Conservation (phyloP, 2,329 filamentous ascomycete genomes). For the Neonectria ditissima region DNA sequence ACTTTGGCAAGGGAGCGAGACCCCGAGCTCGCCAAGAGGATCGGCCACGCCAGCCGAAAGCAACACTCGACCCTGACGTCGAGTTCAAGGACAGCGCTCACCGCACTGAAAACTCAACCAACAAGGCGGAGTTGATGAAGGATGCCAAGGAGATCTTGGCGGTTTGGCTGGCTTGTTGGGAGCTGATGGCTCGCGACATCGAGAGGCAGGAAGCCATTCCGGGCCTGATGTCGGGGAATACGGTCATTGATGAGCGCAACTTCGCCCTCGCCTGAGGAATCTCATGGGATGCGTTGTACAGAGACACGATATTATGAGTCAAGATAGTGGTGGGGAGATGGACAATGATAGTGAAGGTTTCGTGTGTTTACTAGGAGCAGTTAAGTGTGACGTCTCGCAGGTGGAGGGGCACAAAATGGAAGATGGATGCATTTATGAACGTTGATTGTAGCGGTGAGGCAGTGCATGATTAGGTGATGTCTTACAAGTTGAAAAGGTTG, state of each 20-base stretch:
- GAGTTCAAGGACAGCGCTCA: constrained; percentile 35
- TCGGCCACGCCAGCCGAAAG: constrained; percentile 39
- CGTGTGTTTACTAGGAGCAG: constrained; percentile 36
- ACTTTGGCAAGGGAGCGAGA: constrained; percentile 55
- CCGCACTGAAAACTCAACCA: constrained; percentile 20
- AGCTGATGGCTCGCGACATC: constrained; percentile 53
- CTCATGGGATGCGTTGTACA: constrained; percentile 24
- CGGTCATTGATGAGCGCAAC: constrained; percentile 54
- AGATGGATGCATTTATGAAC: constrained; percentile 15
- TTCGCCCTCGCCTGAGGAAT: constrained; percentile 37
- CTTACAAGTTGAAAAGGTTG: constrained; percentile 7
- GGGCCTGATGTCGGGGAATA: constrained; percentile 52
- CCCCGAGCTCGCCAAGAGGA: constrained; percentile 18
- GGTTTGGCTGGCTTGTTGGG: constrained; percentile 52
- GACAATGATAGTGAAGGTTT: constrained; percentile 27
- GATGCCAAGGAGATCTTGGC: constrained; percentile 41
- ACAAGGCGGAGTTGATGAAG: constrained; percentile 16
- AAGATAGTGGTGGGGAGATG: constrained; percentile 27
- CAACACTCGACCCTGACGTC: constrained; percentile 42
- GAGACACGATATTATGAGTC: constrained; percentile 28
- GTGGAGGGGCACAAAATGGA: constrained; percentile 37
- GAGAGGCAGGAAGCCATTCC: constrained; percentile 50
- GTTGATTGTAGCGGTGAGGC: constrained; percentile 15
- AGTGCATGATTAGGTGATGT: constrained; percentile 7
- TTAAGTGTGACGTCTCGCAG: constrained; percentile 35